phyloP scores from a whole-genome alignment of 148 eudicot species.

The Cornus controversa region DNA sequence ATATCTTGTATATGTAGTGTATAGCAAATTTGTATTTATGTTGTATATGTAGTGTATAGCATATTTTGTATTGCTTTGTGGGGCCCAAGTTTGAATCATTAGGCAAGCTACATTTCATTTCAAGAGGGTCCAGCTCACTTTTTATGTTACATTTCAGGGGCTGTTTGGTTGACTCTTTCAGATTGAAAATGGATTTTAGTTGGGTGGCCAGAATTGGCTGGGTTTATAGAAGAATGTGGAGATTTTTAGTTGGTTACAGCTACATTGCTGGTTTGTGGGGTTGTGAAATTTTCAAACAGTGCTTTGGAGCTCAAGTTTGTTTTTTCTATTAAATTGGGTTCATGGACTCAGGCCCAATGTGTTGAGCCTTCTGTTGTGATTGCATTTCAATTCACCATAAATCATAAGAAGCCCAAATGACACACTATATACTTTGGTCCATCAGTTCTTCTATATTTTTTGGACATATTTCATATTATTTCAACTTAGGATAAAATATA shows the following conservation, averaged over 20 bases:
- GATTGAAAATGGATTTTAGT: background rate
- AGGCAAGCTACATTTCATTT: background rate
- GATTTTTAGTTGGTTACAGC: background rate
- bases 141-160: background rate
- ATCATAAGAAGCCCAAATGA: too few relatives aligned
- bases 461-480: too few relatives aligned
- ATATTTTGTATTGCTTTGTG: too few relatives aligned
- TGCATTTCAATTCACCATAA: too few relatives aligned
- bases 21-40: too few relatives aligned
- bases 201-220: background rate
- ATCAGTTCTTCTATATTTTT: too few relatives aligned
- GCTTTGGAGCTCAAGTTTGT: background rate
- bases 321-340: background rate
- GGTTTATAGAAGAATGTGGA: too few relatives aligned
- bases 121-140: background rate
- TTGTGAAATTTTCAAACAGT: background rate
- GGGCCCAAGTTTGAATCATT: background rate
- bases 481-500: too few relatives aligned
- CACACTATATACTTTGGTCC: too few relatives aligned
- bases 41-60: too few relatives aligned
- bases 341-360: background rate
- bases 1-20: too few relatives aligned
- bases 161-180: background rate
- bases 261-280: background rate
- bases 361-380: too few relatives aligned